Evolutionary conservation across 176 grass and related monocot genomes (phyloP).

Genomic region (Poa annua): DNA sequence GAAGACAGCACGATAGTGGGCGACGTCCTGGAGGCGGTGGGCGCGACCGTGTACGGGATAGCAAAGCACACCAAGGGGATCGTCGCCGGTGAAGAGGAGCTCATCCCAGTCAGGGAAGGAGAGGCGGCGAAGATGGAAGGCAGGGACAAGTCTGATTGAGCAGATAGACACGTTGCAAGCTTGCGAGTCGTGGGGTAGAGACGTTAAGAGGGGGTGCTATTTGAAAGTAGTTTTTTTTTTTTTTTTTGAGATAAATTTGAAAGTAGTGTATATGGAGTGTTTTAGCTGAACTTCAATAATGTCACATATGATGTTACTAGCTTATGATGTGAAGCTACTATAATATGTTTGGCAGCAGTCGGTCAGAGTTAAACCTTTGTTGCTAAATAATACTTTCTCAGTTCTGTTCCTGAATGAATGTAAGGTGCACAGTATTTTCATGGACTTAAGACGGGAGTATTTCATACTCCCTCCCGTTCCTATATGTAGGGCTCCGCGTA

Average conservation of each 20-base stretch:
- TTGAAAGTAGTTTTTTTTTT: too few species aligned
- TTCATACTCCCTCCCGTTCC: too few species aligned
- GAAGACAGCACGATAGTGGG: slow-evolving; percentile 42
- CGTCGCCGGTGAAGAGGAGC: slow-evolving; percentile 63
- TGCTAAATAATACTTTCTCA: too few species aligned
- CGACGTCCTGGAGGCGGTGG: slow-evolving; percentile 63
- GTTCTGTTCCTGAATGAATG: too few species aligned
- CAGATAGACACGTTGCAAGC: neutral
- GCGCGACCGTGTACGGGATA: slow-evolving; percentile 61
- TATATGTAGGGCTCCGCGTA: too few species aligned
- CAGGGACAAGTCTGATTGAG: slow-evolving; percentile 34
- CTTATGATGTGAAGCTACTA: neutral
- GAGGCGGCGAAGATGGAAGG: slow-evolving; percentile 14
- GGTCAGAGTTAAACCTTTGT: too few species aligned
- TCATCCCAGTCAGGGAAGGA: slow-evolving; percentile 14
- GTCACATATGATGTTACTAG: neutral
- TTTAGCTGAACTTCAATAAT: slow-evolving; percentile 3
- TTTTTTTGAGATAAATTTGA: too few species aligned
- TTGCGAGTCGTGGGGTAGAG: neutral
- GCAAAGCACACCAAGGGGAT: slow-evolving; percentile 60
- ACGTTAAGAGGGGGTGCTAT: too few species aligned
- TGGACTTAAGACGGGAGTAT: too few species aligned
- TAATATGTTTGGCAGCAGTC: neutral
- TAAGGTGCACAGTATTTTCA: too few species aligned
- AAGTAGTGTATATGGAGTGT: neutral